Evolutionary conservation across 495 filamentous ascomycete species (phyloP).

Genomic region (Neurospora sp.): DNA sequence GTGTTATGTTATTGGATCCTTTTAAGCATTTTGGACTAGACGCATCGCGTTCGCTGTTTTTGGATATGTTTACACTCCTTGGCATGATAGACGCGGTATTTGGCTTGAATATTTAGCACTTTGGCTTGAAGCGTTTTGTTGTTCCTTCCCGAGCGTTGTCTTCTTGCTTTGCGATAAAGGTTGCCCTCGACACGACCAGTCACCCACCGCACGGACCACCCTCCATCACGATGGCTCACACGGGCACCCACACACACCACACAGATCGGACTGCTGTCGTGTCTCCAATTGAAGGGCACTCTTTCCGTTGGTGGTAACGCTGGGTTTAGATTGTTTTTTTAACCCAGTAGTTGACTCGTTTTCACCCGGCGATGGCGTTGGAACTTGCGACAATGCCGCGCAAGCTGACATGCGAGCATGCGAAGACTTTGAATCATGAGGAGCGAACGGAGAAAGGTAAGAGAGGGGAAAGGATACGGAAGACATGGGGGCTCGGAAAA

Average conservation of each 20-base stretch:
- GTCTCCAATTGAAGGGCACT: neutral
- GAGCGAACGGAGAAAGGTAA: neutral
- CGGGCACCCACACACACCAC: neutral
- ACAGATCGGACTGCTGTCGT: neutral
- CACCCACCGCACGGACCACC: neutral
- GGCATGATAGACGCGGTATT: neutral
- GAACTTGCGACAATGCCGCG: neutral
- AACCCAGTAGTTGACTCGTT: neutral
- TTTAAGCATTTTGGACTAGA: no score
- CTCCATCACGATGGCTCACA: neutral
- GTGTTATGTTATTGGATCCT: no score
- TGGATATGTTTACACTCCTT: neutral
- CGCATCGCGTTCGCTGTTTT: neutral
- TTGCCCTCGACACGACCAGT: no score
- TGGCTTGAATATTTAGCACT: neutral
- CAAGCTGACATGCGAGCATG: neutral
- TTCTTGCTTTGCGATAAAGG: neutral
- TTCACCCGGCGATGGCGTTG: neutral
- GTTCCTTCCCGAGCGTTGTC: neutral
- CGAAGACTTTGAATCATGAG: neutral
- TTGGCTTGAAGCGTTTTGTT: neutral
- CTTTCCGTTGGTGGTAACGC: neutral
- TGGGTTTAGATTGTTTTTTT: neutral
- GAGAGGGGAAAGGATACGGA: neutral
- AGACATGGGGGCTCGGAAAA: no score